Percentiles rank a stretch among this genome's conserved stretches.
These are phyloP conservation scores for Aspergillus sp. DNA, from an alignment of 2,329 filamentous ascomycete genomes.

Conservation along the genomic window DNA sequence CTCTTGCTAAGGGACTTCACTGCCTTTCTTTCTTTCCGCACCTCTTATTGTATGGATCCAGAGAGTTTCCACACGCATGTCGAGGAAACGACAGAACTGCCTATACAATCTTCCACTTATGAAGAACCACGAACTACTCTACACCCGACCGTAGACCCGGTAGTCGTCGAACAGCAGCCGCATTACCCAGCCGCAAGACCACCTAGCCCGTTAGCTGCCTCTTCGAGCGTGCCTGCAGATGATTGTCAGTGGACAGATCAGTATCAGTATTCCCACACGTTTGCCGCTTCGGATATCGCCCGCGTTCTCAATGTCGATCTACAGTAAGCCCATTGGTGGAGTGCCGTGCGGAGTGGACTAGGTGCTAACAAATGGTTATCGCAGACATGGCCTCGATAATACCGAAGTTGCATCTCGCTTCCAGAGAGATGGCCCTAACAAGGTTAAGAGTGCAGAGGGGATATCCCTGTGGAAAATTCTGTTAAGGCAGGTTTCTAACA, in stretches of 20 bases:
- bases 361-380: neutral
- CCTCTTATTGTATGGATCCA: constrained; percentile 31
- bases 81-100: constrained; percentile 34
- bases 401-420: constrained; percentile 58
- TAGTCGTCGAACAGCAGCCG: constrained; percentile 6
- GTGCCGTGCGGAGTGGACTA: too few relatives aligned
- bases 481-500: constrained; percentile 67
- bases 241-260: constrained; percentile 1
- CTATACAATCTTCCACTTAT: constrained; percentile 27
- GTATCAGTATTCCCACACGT: constrained; percentile 17
- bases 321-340: constrained; percentile 14
- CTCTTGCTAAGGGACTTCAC: neutral
- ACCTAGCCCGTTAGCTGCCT: too few relatives aligned
- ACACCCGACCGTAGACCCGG: too few relatives aligned
- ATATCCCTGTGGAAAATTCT: constrained; percentile 66
- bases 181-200: neutral
- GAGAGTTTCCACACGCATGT: constrained; percentile 29
- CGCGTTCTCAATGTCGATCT: constrained; percentile 13
- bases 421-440: constrained; percentile 58
- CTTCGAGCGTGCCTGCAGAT: too few relatives aligned
- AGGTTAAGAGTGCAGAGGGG: constrained; percentile 61
- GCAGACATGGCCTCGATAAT: constrained; percentile 51
- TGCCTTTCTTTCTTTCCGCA: constrained; percentile 4
- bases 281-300: constrained; percentile 13
- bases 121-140: constrained; percentile 14